Base-by-base conservation (phyloP, 2,329 filamentous ascomycete genomes). In the Lasiodiplodia sp. region DNA sequence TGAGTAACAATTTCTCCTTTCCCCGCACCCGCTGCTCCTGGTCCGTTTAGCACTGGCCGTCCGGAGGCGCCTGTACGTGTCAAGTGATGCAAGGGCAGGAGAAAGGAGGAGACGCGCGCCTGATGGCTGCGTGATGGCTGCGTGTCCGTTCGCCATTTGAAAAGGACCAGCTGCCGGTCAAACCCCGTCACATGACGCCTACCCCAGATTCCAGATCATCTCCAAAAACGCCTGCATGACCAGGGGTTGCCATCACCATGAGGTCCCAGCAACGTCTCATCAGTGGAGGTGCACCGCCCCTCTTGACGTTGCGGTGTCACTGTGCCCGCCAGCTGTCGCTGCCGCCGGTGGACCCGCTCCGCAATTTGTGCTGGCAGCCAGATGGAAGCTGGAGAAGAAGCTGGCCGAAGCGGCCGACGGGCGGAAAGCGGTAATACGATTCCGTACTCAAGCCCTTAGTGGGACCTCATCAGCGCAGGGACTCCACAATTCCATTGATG, bases 41-140 rank as follows among this genome's bases (percentile, higher is more conserved):
- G 21, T 23, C 38, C 21, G 57, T 25, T 25, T 31, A 40, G 58
- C 58, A 63, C 40, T 51, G 58, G 58, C 44, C 58, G 58, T 51
- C 58, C 8, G n/a, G 44, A 31, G 60, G 60, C 60, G 60, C 51
- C 37, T 64, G 60, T 64, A 53, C 51, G 60, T 64, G 60, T 64
- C 60, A 64, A 64, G 60, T 64, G 60, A 64, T 53, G 60, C 60
- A 66, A 66, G 63, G 63, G 63, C 34, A 31, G 18, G 31, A 38
- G 62, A 55, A 55, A 65, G 47, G 62, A 55, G 60, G 47, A 38
- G 47, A 21, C 47, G 60, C 60, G 28, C 31, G 60, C 44, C 60
- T 64, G 60, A 64, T 52, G 60, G n/a, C 28, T 64, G 60, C 60
- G 60, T 64, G 60, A 64, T 64, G 60, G 47, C 23, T 63, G 37